Percentiles rank a stretch among this genome's conserved stretches.
Evolutionary conservation across 306 rosid species (phyloP).

Genomic region (Macrotyloma uniflorum): DNA sequence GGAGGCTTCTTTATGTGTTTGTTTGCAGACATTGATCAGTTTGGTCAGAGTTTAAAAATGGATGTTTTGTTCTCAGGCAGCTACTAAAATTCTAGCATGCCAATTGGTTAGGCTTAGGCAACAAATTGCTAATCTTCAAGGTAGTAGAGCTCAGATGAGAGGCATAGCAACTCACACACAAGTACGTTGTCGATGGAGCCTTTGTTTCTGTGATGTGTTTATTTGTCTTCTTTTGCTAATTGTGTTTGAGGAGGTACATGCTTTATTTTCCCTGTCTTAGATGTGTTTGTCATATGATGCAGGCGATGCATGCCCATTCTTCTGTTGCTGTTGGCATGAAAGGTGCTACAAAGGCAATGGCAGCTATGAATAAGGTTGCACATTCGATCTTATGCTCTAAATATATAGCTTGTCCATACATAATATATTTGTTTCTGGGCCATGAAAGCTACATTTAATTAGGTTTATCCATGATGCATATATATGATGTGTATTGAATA

Average conservation of each 20-base stretch:
- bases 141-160: constrained; percentile 99
- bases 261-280: constrained; percentile 33
- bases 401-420: not conserved
- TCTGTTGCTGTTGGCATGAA: constrained; percentile 96
- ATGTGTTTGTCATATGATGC: constrained; percentile 41
- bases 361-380: constrained; percentile 84
- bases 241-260: not conserved
- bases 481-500: not conserved
- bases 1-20: constrained; percentile 3
- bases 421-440: not conserved
- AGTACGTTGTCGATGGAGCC: constrained; percentile 48
- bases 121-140: constrained; percentile 93
- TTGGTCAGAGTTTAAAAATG: not conserved
- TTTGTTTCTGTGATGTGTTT: not conserved
- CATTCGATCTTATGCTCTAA: not conserved
- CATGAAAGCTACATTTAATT: constrained; percentile 19
- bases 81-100: constrained; percentile 91
- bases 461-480: not conserved
- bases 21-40: not conserved
- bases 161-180: constrained; percentile 98
- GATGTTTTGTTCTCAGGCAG: constrained; percentile 60
- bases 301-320: constrained; percentile 93
- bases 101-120: constrained; percentile 94
- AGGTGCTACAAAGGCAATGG: constrained; percentile 92
- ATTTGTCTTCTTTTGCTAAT: not conserved